These are phyloP conservation scores for Tetradesmus obliquus DNA, from an alignment of 139 green algal species.

Conservation along the genomic window DNA sequence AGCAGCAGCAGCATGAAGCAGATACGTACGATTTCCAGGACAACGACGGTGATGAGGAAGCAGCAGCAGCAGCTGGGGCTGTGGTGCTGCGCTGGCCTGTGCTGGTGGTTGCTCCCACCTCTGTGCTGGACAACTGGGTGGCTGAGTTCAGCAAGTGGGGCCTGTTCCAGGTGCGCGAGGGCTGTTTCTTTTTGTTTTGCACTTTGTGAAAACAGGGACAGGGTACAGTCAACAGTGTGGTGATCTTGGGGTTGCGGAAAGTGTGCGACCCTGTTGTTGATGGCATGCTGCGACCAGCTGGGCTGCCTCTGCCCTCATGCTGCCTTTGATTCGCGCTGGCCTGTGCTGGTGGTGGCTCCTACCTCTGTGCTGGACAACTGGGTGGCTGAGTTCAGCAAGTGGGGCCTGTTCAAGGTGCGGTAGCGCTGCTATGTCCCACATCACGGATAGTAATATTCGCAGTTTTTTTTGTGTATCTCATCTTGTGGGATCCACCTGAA, in stretches of 20 bases:
- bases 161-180: constrained; percentile 43
- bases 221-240: neutral
- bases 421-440: no score
- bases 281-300: no score
- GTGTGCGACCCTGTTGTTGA: no score
- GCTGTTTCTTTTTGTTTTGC: neutral
- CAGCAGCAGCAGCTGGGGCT: neutral
- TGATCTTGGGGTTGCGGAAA: no score
- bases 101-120: constrained; percentile 75
- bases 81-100: constrained; percentile 50
- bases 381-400: constrained; percentile 51
- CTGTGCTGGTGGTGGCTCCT: constrained; percentile 78
- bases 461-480: no score
- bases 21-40: neutral
- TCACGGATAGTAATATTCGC: no score
- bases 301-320: no score
- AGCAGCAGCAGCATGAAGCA: neutral
- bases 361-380: constrained; percentile 67
- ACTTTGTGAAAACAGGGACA: neutral
- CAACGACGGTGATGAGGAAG: neutral
- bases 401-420: constrained; percentile 50
- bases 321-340: constrained; percentile 12
- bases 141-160: constrained; percentile 55
- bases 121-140: constrained; percentile 64
- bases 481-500: no score